Conservation (phyloP, 108 stramenopile genomes). For the Nannochloropsis oceanica region DNA sequence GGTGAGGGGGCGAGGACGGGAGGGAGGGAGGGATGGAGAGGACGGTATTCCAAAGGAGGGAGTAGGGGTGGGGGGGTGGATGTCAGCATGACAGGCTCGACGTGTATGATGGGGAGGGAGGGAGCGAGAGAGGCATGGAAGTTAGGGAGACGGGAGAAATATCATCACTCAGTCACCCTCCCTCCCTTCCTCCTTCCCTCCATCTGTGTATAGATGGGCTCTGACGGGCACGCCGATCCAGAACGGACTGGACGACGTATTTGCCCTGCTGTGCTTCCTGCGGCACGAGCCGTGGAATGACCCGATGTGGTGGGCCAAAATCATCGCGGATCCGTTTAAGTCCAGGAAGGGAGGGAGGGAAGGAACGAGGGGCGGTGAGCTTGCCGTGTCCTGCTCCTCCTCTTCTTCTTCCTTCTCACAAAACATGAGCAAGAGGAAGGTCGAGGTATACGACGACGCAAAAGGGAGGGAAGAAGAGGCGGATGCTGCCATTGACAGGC, state of each 20-base stretch:
- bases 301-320: constrained; percentile 17
- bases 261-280: constrained; percentile 25
- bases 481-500: neutral
- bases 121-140: no score
- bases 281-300: constrained; percentile 39
- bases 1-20: no score
- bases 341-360: neutral
- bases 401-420: no score
- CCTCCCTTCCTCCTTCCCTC: neutral
- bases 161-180: neutral
- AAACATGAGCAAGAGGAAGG: no score
- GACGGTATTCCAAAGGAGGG: no score
- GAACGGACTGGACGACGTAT: constrained; percentile 37
- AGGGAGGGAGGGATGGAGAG: no score
- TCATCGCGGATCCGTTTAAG: constrained; percentile 6
- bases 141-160: no score
- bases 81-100: no score
- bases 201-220: constrained; percentile 21
- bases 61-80: no score
- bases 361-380: neutral
- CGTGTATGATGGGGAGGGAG: no score
- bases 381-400: no score
- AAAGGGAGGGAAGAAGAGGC: constrained; percentile 1
- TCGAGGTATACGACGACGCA: neutral
- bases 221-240: constrained; percentile 41